These are phyloP conservation scores for Alternaria dauci DNA, from an alignment of 2,329 filamentous ascomycete genomes.

Conservation along the genomic window DNA sequence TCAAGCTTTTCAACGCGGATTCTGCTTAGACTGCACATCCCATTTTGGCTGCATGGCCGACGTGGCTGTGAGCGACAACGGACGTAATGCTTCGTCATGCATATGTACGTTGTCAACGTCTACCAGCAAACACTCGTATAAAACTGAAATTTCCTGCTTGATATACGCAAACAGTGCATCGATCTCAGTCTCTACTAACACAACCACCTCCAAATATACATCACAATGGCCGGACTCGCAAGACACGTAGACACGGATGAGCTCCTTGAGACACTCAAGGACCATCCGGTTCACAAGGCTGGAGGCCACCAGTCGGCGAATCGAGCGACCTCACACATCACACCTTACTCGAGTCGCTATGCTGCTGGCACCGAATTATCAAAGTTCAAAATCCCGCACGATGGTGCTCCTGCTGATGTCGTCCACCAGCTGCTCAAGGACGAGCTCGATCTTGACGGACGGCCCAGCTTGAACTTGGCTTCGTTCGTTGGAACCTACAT, in stretches of 20 bases:
- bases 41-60: background rate
- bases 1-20: slow-evolving; percentile 35
- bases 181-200: background rate
- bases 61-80: slow-evolving; percentile 4
- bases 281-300: slow-evolving; percentile 54
- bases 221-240: slow-evolving; percentile 59
- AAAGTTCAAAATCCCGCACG: slow-evolving; percentile 66
- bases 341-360: slow-evolving; percentile 66
- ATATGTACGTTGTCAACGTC: slow-evolving; percentile 7
- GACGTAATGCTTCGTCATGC: slow-evolving; percentile 24
- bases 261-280: slow-evolving; percentile 62
- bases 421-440: slow-evolving; percentile 68
- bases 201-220: background rate
- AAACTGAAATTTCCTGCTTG: background rate
- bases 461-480: slow-evolving; percentile 73
- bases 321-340: slow-evolving; percentile 59
- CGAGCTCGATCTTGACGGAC: slow-evolving; percentile 52
- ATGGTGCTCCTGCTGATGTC: slow-evolving; percentile 67
- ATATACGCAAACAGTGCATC: background rate
- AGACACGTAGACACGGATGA: slow-evolving; percentile 62
- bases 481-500: slow-evolving; percentile 76
- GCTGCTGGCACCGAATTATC: slow-evolving; percentile 63
- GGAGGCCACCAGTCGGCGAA: slow-evolving; percentile 47
- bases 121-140: slow-evolving; percentile 3
- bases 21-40: slow-evolving; percentile 3